Conservation (phyloP, 2,329 filamentous ascomycete species). For the Seiridium cupressi region DNA sequence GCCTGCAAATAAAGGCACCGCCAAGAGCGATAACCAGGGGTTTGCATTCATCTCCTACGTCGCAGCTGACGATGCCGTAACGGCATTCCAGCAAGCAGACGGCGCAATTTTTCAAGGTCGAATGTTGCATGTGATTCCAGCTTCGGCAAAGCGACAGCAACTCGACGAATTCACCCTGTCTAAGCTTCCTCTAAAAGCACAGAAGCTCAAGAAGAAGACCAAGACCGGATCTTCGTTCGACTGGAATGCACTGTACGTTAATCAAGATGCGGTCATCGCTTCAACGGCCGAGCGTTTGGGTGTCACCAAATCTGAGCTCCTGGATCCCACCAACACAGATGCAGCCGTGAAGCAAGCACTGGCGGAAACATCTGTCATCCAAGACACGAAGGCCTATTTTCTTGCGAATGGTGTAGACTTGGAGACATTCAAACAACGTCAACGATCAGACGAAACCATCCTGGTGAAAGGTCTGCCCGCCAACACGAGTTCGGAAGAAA, state of each 20-base stretch:
- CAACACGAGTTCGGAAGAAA: constrained; percentile 58
- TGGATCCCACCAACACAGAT: constrained; percentile 94
- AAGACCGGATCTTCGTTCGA: constrained; percentile 82
- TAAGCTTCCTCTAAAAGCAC: constrained; percentile 90
- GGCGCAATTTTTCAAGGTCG: constrained; percentile 89
- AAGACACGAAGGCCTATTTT: constrained; percentile 94
- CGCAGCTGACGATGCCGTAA: constrained; percentile 69
- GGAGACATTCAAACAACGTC: constrained; percentile 81
- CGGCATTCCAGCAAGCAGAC: constrained; percentile 78
- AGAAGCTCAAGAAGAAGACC: constrained; percentile 82
- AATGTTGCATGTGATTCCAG: constrained; percentile 85
- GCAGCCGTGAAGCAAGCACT: constrained; percentile 95
- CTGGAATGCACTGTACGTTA: constrained; percentile 99
- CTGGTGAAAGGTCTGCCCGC: constrained; percentile 94
- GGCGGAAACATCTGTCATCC: constrained; percentile 92
- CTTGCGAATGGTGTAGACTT: constrained; percentile 84
- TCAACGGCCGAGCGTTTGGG: constrained; percentile 85
- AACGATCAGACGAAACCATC: constrained; percentile 83
- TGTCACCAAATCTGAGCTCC: constrained; percentile 83
- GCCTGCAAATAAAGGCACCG: constrained; percentile 67
- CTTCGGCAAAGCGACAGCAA: constrained; percentile 74
- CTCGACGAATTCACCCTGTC: constrained; percentile 88
- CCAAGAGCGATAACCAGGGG: constrained; percentile 66
- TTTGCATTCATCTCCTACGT: constrained; percentile 84
- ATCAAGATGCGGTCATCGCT: constrained; percentile 88